These are phyloP conservation scores for Venturia oleaginea DNA, from an alignment of 2,329 filamentous ascomycete genomes.

Conservation along the genomic window DNA sequence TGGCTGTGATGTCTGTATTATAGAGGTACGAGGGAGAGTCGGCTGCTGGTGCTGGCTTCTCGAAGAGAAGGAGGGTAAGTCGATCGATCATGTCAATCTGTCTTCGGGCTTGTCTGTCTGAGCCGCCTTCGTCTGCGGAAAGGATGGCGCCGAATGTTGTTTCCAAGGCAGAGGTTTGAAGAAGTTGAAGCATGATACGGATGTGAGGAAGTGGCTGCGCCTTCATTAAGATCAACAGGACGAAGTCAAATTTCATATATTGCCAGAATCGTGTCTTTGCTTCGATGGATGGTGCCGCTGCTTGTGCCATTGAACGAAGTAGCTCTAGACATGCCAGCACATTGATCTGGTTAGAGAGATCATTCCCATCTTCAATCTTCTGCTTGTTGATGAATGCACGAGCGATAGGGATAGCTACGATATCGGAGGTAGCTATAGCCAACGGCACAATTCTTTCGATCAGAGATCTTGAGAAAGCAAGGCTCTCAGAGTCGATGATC, in stretches of 20 bases:
- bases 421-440: slow-evolving; percentile 38
- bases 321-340: slow-evolving; percentile 55
- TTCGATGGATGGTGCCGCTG: slow-evolving; percentile 38
- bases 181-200: slow-evolving; percentile 52
- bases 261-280: slow-evolving; percentile 53
- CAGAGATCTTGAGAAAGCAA: slow-evolving; percentile 49
- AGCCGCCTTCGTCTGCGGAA: slow-evolving; percentile 32
- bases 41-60: slow-evolving; percentile 26
- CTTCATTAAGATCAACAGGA: slow-evolving; percentile 57
- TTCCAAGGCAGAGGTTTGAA: slow-evolving; percentile 56
- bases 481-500: slow-evolving; percentile 53
- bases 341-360: slow-evolving; percentile 51
- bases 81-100: slow-evolving; percentile 49
- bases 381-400: slow-evolving; percentile 4
- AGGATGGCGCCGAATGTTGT: slow-evolving; percentile 58
- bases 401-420: slow-evolving; percentile 44
- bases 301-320: slow-evolving; percentile 55
- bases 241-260: slow-evolving; percentile 55
- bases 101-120: slow-evolving; percentile 25
- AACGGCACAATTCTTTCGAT: slow-evolving; percentile 45
- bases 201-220: slow-evolving; percentile 58
- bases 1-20: slow-evolving; percentile 33
- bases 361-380: slow-evolving; percentile 25
- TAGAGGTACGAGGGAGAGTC: slow-evolving; percentile 21
- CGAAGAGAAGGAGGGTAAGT: slow-evolving; percentile 53